Percentiles rank a stretch among this genome's conserved stretches.
These are phyloP conservation scores for Endocalyx cinctus DNA, from an alignment of 2,329 filamentous ascomycete genomes.

Conservation along the genomic window DNA sequence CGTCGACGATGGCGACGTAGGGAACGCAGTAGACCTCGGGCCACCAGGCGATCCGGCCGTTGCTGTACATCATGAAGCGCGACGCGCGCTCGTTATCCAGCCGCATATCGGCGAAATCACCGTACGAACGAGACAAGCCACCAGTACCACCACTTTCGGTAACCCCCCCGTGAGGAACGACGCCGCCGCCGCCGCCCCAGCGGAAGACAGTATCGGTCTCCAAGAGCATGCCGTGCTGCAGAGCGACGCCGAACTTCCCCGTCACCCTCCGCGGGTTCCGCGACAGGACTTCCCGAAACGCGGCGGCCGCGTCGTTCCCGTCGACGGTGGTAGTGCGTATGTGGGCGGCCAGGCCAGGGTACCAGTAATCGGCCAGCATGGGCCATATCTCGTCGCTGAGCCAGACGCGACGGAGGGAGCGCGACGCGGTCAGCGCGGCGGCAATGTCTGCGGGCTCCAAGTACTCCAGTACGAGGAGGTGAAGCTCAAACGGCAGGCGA, in stretches of 20 bases:
- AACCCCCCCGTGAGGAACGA: conserved; percentile 20
- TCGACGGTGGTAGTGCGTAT: conserved; percentile 12
- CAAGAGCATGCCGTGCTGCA: conserved; percentile 22
- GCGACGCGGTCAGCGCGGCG: conserved; percentile 16
- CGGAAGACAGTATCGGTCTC: conserved; percentile 21
- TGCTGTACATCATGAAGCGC: conserved; percentile 25
- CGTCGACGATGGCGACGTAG: conserved; percentile 25
- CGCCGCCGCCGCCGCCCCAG: conserved; percentile 21
- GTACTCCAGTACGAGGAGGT: conserved; percentile 19
- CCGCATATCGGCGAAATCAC: conserved; percentile 13
- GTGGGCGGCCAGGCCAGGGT: conserved; percentile 19
- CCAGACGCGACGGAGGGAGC: conserved; percentile 19
- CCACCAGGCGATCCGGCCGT: conserved; percentile 27
- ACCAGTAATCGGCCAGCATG: conserved; percentile 22
- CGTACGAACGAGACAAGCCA: no score
- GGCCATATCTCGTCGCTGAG: conserved; percentile 26
- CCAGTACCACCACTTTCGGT: no score
- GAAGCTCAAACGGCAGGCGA: conserved; percentile 25
- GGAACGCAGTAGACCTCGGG: conserved; percentile 24
- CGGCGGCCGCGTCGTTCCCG: conserved; percentile 11
- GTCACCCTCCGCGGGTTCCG: conserved; percentile 15
- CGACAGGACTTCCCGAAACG: conserved; percentile 18
- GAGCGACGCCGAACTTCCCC: conserved; percentile 20
- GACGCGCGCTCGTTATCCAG: conserved; percentile 12
- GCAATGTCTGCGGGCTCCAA: conserved; percentile 20